Base-by-base conservation (phyloP, 140 eudicot species). In the Flaveria floridana region DNA sequence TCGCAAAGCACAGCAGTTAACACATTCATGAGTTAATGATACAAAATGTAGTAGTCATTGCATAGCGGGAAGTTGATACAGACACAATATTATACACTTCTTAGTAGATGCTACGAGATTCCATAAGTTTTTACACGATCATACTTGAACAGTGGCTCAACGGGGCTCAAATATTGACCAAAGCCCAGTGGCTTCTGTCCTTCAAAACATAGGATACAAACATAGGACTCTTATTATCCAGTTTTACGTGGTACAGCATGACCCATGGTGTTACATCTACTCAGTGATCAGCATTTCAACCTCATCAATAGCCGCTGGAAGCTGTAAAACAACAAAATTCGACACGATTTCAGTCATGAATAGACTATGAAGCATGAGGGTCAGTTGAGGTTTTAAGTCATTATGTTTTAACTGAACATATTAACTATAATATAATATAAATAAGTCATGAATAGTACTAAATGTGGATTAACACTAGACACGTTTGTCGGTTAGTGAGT, bases 251-350 rank as follows among this genome's bases (percentile, higher is more conserved):
- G 13, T 41, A 73, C 39, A 12, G 10, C 76, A n/a, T 65, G 28
- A 56, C 52, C 9, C 25, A 44, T 44, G 13, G 66, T 50, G 65
- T 23, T 48, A 7, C 7, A 15, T 74, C 77, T 80, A 80, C 84
- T 80, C 80, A 2, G 84, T 80, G 61, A 80, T 80, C 80, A 80
- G 76, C 84, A 80, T 80, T 61, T 80, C 80, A 58, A 80, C 84
- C 71, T 74, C 84, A 41, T 80, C 80, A 68, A 37, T 44, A 21
- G 57, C 23, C 21, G 6, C 15, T 5, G 84, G 77, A 68, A 80
- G 67, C 84, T 80, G 77, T 20, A 47, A 74, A 21, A 57, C 50
- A 74, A 34, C 56, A 69, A 80, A 21, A 71, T 30, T 0, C 0
- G 4, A 70, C 21, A 69, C 7, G 4, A 23, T 2, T 48, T 65